These are phyloP conservation scores for Colletotrichum chrysophilum DNA, from an alignment of 2,329 filamentous ascomycete species.

Conservation along the genomic window DNA sequence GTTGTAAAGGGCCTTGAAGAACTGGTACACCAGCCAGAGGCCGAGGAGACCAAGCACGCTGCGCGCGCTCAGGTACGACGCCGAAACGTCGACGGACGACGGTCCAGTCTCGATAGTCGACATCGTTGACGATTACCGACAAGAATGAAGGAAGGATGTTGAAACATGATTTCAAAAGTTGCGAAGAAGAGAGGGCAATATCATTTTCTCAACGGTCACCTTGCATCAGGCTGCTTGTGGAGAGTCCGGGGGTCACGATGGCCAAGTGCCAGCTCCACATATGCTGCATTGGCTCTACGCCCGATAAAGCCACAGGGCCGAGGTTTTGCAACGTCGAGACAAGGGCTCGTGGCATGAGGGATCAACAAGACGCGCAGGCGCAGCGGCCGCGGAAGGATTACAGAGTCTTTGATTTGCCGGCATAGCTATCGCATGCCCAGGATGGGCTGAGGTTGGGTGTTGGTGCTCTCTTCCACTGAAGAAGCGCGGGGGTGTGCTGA, in stretches of 20 bases:
- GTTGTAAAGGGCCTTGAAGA: constrained; percentile 34
- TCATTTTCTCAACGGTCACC: background rate
- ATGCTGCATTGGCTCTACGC: constrained; percentile 4
- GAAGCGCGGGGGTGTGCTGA: background rate
- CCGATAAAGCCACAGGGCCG: constrained; percentile 13
- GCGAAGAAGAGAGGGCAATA: background rate
- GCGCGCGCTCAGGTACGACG: constrained; percentile 1
- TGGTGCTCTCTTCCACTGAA: background rate
- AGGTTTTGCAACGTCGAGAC: constrained; percentile 1
- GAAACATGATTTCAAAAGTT: background rate
- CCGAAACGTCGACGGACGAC: background rate
- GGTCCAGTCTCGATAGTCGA: background rate
- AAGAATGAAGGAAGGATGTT: background rate
- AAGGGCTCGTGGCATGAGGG: background rate
- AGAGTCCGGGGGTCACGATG: constrained; percentile 5
- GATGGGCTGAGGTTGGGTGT: background rate
- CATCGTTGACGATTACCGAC: background rate
- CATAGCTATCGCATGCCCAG: background rate
- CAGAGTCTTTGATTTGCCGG: background rate
- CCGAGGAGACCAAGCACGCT: constrained; percentile 21
- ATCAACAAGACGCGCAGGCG: background rate
- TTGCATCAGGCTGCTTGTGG: background rate
- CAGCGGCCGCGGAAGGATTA: background rate
- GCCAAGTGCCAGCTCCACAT: constrained; percentile 3
- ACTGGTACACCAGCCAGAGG: constrained; percentile 33